Conservation (phyloP, 768 basidiomycete species). For the Leucosporidium scottii region DNA sequence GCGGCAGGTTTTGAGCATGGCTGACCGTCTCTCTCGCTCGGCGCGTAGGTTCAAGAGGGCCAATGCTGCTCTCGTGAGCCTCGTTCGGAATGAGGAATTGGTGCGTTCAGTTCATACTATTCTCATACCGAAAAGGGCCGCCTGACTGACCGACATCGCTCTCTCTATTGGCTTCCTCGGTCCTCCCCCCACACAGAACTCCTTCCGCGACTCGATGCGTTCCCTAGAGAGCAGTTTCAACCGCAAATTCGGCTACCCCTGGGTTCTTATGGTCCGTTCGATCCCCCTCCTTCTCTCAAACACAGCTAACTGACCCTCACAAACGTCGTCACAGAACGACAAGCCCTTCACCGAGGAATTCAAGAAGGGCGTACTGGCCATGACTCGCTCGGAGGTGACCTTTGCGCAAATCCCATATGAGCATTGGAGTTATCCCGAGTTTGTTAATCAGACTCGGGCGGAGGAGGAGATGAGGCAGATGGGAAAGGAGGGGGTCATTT, state of each 20-base stretch:
- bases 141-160: neutral
- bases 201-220: constrained; percentile 45
- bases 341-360: constrained; percentile 67
- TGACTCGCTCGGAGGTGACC: constrained; percentile 32
- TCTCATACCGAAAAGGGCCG: neutral
- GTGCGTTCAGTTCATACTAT: constrained; percentile 10
- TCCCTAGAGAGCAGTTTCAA: constrained; percentile 87
- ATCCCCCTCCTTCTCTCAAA: neutral
- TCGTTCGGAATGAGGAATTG: constrained; percentile 33
- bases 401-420: constrained; percentile 54
- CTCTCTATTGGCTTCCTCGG: neutral
- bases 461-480: constrained; percentile 54
- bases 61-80: constrained; percentile 32
- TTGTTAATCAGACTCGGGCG: constrained; percentile 69
- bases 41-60: constrained; percentile 23
- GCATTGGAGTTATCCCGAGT: constrained; percentile 69
- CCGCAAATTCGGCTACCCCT: constrained; percentile 55
- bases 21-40: too few species aligned
- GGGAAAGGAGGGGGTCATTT: constrained; percentile 55
- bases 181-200: too few species aligned
- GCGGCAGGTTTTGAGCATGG: too few species aligned
- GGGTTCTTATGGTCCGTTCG: neutral
- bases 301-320: constrained; percentile 34
- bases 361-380: constrained; percentile 45
- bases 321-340: constrained; percentile 77